A percentile compares a stretch with the other conserved stretches of the same genome.
Evolutionary conservation across 192 early-diverging fungal species (phyloP).

Genomic region (Chytriomyces sp.): DNA sequence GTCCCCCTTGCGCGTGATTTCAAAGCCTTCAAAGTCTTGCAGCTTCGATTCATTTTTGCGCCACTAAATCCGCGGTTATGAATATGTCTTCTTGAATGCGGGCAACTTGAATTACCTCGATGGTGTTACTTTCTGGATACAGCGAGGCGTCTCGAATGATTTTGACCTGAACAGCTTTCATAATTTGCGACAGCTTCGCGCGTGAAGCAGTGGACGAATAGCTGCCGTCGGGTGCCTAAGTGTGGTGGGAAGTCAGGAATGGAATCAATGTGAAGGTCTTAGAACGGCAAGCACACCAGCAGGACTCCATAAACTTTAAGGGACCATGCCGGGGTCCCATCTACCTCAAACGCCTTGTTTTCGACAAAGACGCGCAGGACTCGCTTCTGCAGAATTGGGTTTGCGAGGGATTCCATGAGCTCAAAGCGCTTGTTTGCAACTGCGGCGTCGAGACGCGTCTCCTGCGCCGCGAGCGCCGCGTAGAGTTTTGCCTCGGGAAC

Average conservation of each 20-base stretch:
- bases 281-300: conserved; percentile 51
- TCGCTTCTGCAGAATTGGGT: conserved; percentile 37
- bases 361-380: conserved; percentile 90
- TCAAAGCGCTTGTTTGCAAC: conserved; percentile 90
- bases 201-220: neutral
- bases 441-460: conserved; percentile 84
- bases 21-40: conserved; percentile 82
- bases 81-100: conserved; percentile 1
- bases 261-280: no score
- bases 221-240: neutral
- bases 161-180: conserved; percentile 82
- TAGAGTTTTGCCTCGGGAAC: conserved; percentile 93
- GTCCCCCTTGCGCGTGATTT: conserved; percentile 91
- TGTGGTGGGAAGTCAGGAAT: neutral
- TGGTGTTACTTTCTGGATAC: conserved; percentile 78
- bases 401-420: conserved; percentile 64
- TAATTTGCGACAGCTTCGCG: conserved; percentile 70
- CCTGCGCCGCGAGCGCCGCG: conserved; percentile 81
- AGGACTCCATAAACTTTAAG: conserved; percentile 87
- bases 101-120: conserved; percentile 55
- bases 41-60: conserved; percentile 3
- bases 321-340: conserved; percentile 81
- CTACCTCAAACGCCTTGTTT: conserved; percentile 62
- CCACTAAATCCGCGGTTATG: conserved; percentile 21
- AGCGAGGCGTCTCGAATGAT: conserved; percentile 76